Base-by-base conservation (phyloP, 768 basidiomycete genomes). In the Lentinula raphanica region DNA sequence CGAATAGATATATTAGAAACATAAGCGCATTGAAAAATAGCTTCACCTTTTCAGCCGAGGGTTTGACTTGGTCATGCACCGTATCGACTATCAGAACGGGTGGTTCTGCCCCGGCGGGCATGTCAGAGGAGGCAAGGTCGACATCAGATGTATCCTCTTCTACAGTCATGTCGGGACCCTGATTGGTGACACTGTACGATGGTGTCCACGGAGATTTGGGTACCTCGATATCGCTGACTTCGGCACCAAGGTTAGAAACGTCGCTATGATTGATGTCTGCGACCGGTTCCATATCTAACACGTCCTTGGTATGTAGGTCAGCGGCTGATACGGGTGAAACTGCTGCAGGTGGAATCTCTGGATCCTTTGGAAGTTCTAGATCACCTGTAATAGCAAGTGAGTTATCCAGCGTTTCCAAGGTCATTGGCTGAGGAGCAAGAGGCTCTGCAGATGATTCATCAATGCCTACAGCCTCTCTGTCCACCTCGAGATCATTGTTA, bases 151-250 rank as follows among this genome's bases (percentile, higher is more conserved):
- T 56, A 48, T 69, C 66, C 11, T 65, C 63, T 17, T 67, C 68
- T n/a, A 62, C 60, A 13, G 63, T 61, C 23, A 60, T 58, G 36
- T 74, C 74, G 50, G 79, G 68, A 35, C 74, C 76, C 65, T 75
- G 76, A 17, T 57, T 75, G 12, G 71, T 78, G 23, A 82, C 81
- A 58, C 76, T 77, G 72, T 81, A 84, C 2, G 81, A 80, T 6
- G 80, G 76, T 13, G 74, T 76, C 78, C 77, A 82, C 28, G 79
- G 79, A 15, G 79, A 79, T 61, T 78, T 79, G 21, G 79, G 78
- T 36, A 75, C 69, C 49, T 79, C 79, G 13, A 72, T 51, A 21
- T 72, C 68, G 29, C 27, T 17, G 21, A 5, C 21, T 8, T 58
- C 51, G 40, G 50, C 54, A 17, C 28, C 42, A 7, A 60, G 31